Evolutionary conservation across 768 basidiomycete genomes (phyloP).

Genomic region (Suillus occidentalis): DNA sequence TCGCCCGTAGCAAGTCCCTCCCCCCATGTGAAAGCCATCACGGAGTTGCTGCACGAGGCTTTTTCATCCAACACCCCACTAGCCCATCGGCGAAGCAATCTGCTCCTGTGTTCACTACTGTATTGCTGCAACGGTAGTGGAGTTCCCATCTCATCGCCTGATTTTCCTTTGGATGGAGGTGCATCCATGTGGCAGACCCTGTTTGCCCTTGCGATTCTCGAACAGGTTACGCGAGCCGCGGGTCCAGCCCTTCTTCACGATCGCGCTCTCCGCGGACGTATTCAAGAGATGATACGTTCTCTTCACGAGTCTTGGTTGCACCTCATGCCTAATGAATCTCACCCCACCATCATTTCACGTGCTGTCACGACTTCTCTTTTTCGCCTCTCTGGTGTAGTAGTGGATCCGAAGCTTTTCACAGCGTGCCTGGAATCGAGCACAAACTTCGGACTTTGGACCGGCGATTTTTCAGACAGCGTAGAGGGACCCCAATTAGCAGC

Average conservation of each 20-base stretch:
- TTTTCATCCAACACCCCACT: constrained; percentile 28
- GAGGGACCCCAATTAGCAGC: constrained; percentile 10
- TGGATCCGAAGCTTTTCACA: constrained; percentile 37
- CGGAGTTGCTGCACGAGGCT: constrained; percentile 9
- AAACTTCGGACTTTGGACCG: neutral
- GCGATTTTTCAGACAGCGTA: constrained; percentile 7
- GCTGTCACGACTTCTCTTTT: constrained; percentile 45
- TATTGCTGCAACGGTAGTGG: neutral
- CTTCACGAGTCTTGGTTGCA: constrained; percentile 46
- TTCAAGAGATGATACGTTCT: constrained; percentile 16
- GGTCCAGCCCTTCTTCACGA: constrained; percentile 19
- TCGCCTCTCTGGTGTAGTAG: constrained; percentile 40
- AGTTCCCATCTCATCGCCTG: neutral
- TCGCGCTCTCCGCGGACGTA: constrained; percentile 17
- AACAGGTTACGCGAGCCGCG: constrained; percentile 25
- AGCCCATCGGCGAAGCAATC: constrained; percentile 38
- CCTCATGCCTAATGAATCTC: constrained; percentile 6
- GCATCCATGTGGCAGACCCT: constrained; percentile 40
- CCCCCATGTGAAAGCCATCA: neutral
- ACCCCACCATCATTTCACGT: constrained; percentile 33
- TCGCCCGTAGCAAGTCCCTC: no score
- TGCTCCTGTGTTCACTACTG: constrained; percentile 16
- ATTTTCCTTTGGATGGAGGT: constrained; percentile 1
- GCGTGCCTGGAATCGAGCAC: constrained; percentile 30
- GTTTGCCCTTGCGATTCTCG: constrained; percentile 40